These are phyloP conservation scores for Fusarium keratoplasticum DNA, from an alignment of 2,329 filamentous ascomycete genomes.

Conservation along the genomic window DNA sequence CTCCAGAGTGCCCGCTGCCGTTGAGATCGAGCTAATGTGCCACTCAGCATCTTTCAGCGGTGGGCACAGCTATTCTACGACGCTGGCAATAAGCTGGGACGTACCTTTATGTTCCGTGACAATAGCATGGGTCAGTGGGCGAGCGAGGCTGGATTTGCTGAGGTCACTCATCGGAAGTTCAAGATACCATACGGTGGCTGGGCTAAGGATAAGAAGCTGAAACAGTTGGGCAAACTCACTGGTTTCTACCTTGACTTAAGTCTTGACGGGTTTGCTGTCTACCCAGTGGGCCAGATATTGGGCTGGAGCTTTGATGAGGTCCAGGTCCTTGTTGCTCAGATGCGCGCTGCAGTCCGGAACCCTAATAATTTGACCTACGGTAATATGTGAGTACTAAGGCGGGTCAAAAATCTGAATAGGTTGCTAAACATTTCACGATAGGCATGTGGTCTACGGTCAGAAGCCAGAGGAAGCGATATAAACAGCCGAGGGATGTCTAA, in stretches of 20 bases:
- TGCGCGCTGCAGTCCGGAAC: constrained; percentile 5
- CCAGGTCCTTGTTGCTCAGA: constrained; percentile 11
- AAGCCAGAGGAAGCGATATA: no score
- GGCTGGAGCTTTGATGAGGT: constrained; percentile 15
- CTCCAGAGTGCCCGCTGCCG: no score
- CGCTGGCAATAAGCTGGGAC: constrained; percentile 14
- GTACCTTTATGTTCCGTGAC: constrained; percentile 16
- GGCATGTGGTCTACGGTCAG: no score
- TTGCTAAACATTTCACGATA: no score
- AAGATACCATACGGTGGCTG: background rate
- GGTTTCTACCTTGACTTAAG: constrained; percentile 15
- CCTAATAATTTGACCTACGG: background rate
- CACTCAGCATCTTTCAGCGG: background rate
- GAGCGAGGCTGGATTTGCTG: background rate
- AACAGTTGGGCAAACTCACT: background rate
- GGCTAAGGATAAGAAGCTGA: background rate
- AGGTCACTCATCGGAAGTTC: background rate
- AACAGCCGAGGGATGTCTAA: no score
- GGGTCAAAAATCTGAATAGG: no score
- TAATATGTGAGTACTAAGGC: background rate
- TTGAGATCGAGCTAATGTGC: no score
- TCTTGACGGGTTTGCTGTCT: constrained; percentile 16
- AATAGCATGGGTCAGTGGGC: constrained; percentile 7
- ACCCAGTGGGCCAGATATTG: constrained; percentile 12
- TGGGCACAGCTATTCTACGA: constrained; percentile 25